Conservation (phyloP, 2,329 filamentous ascomycete species). For the Orbilia oligospora region DNA sequence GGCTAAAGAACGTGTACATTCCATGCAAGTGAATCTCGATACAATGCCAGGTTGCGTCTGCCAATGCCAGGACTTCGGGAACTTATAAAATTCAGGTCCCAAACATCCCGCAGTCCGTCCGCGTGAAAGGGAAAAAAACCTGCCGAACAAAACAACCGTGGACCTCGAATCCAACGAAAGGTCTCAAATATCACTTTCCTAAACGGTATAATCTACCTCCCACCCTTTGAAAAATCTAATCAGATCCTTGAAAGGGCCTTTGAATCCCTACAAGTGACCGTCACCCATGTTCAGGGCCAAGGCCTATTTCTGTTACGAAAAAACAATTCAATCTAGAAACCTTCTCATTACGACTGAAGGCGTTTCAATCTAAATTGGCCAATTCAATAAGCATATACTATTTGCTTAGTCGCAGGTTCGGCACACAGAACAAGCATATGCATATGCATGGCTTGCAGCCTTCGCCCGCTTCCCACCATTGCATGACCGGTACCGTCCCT, state of each 20-base stretch:
- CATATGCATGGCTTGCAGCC: constrained; percentile 51
- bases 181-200: constrained; percentile 49
- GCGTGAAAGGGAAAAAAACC: constrained; percentile 25
- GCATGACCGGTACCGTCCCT: constrained; percentile 27
- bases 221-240: constrained; percentile 58
- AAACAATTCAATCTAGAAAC: constrained; percentile 26
- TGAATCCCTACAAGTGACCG: neutral
- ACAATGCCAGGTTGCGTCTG: constrained; percentile 36
- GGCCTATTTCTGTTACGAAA: constrained; percentile 55
- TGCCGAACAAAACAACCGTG: constrained; percentile 21
- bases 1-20: constrained; percentile 1
- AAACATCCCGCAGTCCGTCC: neutral
- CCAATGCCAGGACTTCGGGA: constrained; percentile 35
- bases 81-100: constrained; percentile 38
- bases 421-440: constrained; percentile 46
- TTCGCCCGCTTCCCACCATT: constrained; percentile 42
- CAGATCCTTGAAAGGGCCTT: constrained; percentile 51
- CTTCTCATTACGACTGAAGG: constrained; percentile 43
- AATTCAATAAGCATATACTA: neutral
- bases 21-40: constrained; percentile 16
- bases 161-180: neutral
- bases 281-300: constrained; percentile 3
- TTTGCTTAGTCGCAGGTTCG: constrained; percentile 26
- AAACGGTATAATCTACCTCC: constrained; percentile 47
- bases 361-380: constrained; percentile 29